These are phyloP conservation scores for Hirschioporus abietinus DNA, from an alignment of 768 basidiomycete species.

Conservation along the genomic window DNA sequence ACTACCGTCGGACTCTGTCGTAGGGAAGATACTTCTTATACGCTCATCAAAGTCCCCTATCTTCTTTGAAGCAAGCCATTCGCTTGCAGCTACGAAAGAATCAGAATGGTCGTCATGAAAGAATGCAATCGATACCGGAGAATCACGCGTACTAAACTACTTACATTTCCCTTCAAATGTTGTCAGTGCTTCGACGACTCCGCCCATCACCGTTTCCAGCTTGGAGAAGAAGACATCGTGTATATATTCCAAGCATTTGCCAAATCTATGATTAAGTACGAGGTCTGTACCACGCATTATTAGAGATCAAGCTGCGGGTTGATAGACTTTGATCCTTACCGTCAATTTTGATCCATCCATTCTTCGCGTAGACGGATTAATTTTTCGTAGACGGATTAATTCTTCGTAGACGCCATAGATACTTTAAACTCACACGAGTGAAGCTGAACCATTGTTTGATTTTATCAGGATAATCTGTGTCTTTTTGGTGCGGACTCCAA, in stretches of 20 bases:
- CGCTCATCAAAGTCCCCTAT: background rate
- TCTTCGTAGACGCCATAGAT: too few species aligned
- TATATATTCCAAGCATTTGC: background rate
- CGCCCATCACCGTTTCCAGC: background rate
- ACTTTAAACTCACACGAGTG: background rate
- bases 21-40: background rate
- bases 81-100: background rate
- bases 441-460: background rate
- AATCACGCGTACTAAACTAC: background rate
- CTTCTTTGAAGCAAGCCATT: background rate
- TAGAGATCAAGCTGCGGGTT: background rate
- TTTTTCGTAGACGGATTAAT: too few species aligned
- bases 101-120: background rate
- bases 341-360: background rate
- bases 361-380: background rate
- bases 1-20: too few species aligned
- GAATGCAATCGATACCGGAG: too few species aligned
- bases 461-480: background rate
- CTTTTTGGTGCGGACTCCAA: background rate
- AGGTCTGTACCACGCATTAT: background rate
- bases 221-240: background rate
- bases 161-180: background rate
- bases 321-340: background rate
- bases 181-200: background rate
- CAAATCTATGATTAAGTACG: background rate